phyloP scores from a whole-genome alignment of 208 protist species.

The Trypanosoma platydactyli region DNA sequence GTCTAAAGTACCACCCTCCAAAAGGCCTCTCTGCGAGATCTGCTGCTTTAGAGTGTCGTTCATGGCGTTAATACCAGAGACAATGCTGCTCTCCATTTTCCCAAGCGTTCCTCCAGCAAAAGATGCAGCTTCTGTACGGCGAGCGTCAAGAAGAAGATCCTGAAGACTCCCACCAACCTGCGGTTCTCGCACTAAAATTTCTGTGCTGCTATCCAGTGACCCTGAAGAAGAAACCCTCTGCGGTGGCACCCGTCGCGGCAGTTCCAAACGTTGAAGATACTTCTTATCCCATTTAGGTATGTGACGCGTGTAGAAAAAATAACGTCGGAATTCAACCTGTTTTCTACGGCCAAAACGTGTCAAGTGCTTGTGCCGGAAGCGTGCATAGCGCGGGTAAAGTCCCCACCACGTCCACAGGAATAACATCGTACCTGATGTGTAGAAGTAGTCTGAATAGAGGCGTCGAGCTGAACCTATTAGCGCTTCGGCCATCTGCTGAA shows the following conservation, averaged over 20 bases:
- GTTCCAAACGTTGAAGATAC: slow-evolving; percentile 54
- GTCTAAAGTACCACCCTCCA: background rate
- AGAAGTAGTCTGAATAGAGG: slow-evolving; percentile 63
- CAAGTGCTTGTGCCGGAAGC: slow-evolving; percentile 61
- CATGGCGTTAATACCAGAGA: background rate
- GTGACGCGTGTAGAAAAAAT: slow-evolving; percentile 65
- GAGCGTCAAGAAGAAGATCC: background rate
- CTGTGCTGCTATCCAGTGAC: background rate
- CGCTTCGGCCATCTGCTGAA: slow-evolving; percentile 39
- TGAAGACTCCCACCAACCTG: background rate
- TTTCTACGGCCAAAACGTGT: slow-evolving; percentile 48
- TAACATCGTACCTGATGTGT: slow-evolving; percentile 65
- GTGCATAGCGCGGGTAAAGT: slow-evolving; percentile 63
- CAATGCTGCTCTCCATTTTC: slow-evolving; percentile 17
- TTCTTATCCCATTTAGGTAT: slow-evolving; percentile 80
- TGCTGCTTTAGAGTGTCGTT: slow-evolving; percentile 17
- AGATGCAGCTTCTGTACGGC: slow-evolving; percentile 9
- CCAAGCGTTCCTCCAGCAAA: slow-evolving; percentile 19
- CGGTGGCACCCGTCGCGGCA: slow-evolving; percentile 30
- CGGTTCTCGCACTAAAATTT: background rate
- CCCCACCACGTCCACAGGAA: slow-evolving; percentile 52
- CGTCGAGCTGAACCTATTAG: slow-evolving; percentile 22
- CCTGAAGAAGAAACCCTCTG: background rate
- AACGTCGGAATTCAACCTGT: slow-evolving; percentile 52
- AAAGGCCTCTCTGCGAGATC: background rate